Base-by-base conservation (phyloP, 2,329 filamentous ascomycete species). In the Zalaria sp. region DNA sequence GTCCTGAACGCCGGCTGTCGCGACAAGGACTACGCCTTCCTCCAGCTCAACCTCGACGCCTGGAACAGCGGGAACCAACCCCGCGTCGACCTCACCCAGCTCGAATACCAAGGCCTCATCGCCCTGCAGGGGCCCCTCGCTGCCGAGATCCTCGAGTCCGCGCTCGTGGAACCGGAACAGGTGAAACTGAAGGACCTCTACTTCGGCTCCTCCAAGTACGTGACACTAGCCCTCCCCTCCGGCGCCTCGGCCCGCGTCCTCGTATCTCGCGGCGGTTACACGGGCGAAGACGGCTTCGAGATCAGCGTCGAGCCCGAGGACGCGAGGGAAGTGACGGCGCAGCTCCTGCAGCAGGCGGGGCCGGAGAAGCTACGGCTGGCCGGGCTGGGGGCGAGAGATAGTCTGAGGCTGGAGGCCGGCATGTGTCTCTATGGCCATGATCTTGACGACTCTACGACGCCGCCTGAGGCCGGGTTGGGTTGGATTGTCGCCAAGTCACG, bases 371-470 rank as follows among this genome's bases (percentile, higher is more conserved):
- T 94, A 10, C 81, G 82, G 55, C 74, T 94, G 37, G 87, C 89
- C 2, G 91, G 91, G 3, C 74, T 98, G 0, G 91, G 88, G 6
- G 86, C 91, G 2, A 77, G 91, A 49, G 91, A 98, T 62, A 93
- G 83, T 47, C 76, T 98, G 45, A 80, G 91, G 37, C 77, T 98
- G 27, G 91, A 98, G 67, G 91, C 91, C 0, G 91, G 91, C 46
- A 93, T 98, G 89, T 98, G 91, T 63, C 73, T 98, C n/a, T 98
- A 98, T 65, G 91, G 91, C n/a, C 86, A 96, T 65, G 91, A 98
- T 61, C 75, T 98, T 32, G 79, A 93, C 59, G 89, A 94, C 44
- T 68, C 67, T 0, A 81, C 75, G 7, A 83, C 81, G 1, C 80
- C 81, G 1, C 77, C 81, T 4, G 74, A 78, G 56, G 80, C 73